Base-by-base conservation (phyloP, 2,329 filamentous ascomycete genomes). In the Venturia oleaginea region DNA sequence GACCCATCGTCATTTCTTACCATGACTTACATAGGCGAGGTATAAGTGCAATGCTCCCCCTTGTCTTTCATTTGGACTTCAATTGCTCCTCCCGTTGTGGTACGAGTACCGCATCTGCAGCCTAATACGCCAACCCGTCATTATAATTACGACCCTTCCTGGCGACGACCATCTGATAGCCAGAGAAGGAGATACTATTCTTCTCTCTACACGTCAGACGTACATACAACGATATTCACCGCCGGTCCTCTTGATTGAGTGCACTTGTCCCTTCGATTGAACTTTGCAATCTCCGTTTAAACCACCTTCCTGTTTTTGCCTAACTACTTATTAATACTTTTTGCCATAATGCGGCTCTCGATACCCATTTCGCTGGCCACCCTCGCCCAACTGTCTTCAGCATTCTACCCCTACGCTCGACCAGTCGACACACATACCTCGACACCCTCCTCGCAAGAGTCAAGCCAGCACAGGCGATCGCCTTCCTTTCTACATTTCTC, bases 181-280 rank as follows among this genome's bases (percentile, higher is more conserved):
- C 27, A 19, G 27, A n/a, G 19, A 22, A 13, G 34, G 51, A 55
- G 17, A 4, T 10, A 32, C 30, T 55, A 10, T 34, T 19, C 51
- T 10, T 17, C 13, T 19, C 8, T 8, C 4, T 55, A 55, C 22
- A 55, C 51, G 2, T n/a, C 30, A 55, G 1, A 34, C 2, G 4
- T 55, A 8, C 30, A 55, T 34, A 32, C 51, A 34, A 32, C 30
- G 22, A 51, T 1, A 34, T 7, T n/a, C 30, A 57, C 51, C 19
- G 15, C 40, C 37, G 59, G 59, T 60, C 59, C 40, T 40, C 59
- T 60, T 60, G 34, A 60, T 43, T 60, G 59, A 40, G 40, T 22
- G 32, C 59, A 60, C 59, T 32, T 22, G 27, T 38, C 27, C 27
- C 27, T 32, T 32, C n/a, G n/a, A n/a, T 38, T 3, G 32, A 13